Evolutionary conservation across 1,284 basidiomycete genomes (phyloP), one percentile per base, ranked within the genome.

Genomic region (Cerioporus squamosus): DNA sequence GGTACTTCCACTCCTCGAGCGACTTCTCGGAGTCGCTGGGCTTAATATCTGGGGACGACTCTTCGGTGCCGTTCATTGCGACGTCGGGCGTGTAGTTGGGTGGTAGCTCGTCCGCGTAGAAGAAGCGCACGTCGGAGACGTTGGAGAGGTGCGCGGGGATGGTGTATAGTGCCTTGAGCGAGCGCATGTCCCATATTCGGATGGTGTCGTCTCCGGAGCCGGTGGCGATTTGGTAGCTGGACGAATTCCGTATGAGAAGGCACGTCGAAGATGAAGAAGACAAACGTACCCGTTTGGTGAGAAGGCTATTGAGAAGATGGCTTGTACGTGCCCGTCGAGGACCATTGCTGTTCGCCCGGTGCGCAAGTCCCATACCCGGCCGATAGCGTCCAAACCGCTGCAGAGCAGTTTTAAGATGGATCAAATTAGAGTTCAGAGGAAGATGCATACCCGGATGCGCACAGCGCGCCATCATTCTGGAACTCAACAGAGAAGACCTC

Each of bases 291-390:
- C 95, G 68, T 97, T 99, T 7, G 97, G 95, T 20, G 95, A 95
- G 74, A 98, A 99, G 59, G 89, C 90, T 68, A 98, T 91, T 1
- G 92, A 81, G 58, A 95, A 91, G 60, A 99, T 96, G 62, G 95
- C 91, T 74, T 97, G 90, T 3, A 96, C 93, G 67, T 99, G 97
- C 0, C 97, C 97, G 66, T 98, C 97, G 18, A 99, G 85, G 2
- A 99, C 94, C 96, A 99, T 98, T 0, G 95, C 95, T 1, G 97
- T 97, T 68, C 94, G 82, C 0, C 97, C 97, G 6, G 96, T 97
- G 46, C 97, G 85, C 26, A 96, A 70, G 74, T 99, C 97, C 97
- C 97, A 99, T 0, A 98, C 91, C 24, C 97, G 88, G 1, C 95
- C 97, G 66, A 99, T 95, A 0, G 95, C 95, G 70, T 99, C 97